Percentiles rank a stretch among this genome's conserved stretches.
Evolutionary conservation across 192 early-diverging fungal species (phyloP).

Genomic region (Lunasporangiospora selenospora): DNA sequence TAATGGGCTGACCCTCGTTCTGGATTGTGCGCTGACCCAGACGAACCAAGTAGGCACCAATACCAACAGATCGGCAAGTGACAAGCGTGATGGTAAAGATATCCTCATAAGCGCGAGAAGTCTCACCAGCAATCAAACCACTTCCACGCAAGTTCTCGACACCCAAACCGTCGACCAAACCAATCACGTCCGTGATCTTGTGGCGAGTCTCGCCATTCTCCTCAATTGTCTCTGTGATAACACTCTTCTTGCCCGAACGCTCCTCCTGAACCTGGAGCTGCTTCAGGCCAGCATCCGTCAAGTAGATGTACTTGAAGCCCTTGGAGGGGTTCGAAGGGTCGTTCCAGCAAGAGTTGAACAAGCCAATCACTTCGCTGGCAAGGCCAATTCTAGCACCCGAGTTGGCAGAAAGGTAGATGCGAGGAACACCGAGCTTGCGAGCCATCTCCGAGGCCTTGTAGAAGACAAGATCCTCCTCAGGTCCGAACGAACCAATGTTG

Average conservation of each 20-base stretch:
- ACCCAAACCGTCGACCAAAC: constrained; percentile 85
- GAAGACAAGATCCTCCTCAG: constrained; percentile 92
- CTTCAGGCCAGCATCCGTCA: constrained; percentile 77
- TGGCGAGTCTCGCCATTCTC: constrained; percentile 81
- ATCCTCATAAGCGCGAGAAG: constrained; percentile 94
- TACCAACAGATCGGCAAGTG: constrained; percentile 97
- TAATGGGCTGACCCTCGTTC: constrained; percentile 98
- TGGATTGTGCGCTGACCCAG: constrained; percentile 97
- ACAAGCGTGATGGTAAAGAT: constrained; percentile 98
- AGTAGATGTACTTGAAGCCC: constrained; percentile 95
- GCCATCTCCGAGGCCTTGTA: constrained; percentile 92
- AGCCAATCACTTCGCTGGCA: constrained; percentile 88
- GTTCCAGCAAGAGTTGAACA: constrained; percentile 90
- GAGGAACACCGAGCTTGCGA: constrained; percentile 83
- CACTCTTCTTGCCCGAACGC: constrained; percentile 62
- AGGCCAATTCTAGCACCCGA: constrained; percentile 98
- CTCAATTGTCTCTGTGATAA: constrained; percentile 73
- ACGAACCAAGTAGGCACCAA: constrained; percentile 98
- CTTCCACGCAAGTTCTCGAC: constrained; percentile 97
- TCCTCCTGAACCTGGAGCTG: constrained; percentile 64
- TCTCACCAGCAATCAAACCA: constrained; percentile 97
- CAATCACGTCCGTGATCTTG: constrained; percentile 89
- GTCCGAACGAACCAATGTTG: constrained; percentile 97
- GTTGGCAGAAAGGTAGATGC: constrained; percentile 97
- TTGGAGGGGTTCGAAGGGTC: constrained; percentile 79